Evolutionary conservation across 108 stramenopile genomes (phyloP).

Genomic region (Mayamaea pseudoterrestris): DNA sequence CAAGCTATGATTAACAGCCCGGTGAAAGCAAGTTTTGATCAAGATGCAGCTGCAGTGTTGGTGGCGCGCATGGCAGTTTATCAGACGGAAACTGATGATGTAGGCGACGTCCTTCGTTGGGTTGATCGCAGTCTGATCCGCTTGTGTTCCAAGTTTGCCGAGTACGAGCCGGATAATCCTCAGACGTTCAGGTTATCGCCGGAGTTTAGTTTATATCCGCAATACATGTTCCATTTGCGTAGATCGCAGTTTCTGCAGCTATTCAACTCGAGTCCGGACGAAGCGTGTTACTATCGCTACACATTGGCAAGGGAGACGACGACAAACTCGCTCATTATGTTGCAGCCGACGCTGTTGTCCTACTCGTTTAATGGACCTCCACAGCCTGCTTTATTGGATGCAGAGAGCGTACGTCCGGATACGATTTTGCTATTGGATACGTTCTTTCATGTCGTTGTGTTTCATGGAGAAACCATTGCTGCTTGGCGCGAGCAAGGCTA

Average conservation of each 20-base stretch:
- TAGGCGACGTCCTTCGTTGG: conserved; percentile 97
- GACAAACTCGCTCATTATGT: conserved; percentile 95
- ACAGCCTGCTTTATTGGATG: conserved; percentile 90
- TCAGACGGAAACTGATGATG: conserved; percentile 88
- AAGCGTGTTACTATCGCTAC: conserved; percentile 93
- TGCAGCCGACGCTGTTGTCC: conserved; percentile 95
- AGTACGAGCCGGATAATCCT: conserved; percentile 91
- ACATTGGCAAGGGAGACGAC: conserved; percentile 85
- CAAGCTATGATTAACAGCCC: conserved; percentile 43
- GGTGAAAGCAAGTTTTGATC: conserved; percentile 89
- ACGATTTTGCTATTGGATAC: conserved; percentile 96
- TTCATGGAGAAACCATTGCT: conserved; percentile 98
- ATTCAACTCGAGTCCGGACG: conserved; percentile 98
- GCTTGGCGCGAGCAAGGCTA: conserved; percentile 97
- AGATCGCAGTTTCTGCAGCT: conserved; percentile 92
- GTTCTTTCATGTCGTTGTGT: conserved; percentile 99
- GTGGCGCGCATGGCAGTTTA: conserved; percentile 92
- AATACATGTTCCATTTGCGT: conserved; percentile 95
- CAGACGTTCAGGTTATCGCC: conserved; percentile 82
- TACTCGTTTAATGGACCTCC: conserved; percentile 96
- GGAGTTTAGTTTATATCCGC: conserved; percentile 96
- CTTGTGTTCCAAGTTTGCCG: conserved; percentile 95
- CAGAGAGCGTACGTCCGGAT: conserved; percentile 88
- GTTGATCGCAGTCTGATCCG: conserved; percentile 96
- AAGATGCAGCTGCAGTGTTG: conserved; percentile 97